phyloP scores from a whole-genome alignment of 768 basidiomycete species.

The Lyophyllum semitale region DNA sequence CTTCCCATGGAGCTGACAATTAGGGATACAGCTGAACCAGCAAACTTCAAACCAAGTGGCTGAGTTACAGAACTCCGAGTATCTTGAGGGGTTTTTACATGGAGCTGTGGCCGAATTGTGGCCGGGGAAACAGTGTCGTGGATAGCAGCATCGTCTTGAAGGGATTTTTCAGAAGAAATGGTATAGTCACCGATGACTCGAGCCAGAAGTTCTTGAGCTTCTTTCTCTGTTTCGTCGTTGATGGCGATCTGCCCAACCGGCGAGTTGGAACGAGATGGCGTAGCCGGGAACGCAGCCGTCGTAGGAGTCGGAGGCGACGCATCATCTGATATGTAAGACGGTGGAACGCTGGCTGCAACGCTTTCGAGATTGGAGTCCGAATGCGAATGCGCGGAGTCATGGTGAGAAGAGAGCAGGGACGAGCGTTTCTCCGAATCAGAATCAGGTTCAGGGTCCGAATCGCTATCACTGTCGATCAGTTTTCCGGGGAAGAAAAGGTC shows the following conservation, averaged over 20 bases:
- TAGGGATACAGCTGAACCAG: constrained; percentile 27
- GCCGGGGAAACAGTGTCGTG: background rate
- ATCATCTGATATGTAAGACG: constrained; percentile 10
- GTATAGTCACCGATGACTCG: constrained; percentile 15
- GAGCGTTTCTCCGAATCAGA: constrained; percentile 23
- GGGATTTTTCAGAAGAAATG: background rate
- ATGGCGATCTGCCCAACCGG: constrained; percentile 18
- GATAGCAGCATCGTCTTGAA: background rate
- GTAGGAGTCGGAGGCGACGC: constrained; percentile 13
- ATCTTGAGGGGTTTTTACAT: background rate
- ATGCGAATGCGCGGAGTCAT: constrained; percentile 5
- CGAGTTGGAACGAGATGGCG: constrained; percentile 26
- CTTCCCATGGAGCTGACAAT: constrained; percentile 24
- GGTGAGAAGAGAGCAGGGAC: constrained; percentile 16
- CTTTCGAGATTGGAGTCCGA: constrained; percentile 10
- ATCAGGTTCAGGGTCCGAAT: constrained; percentile 27
- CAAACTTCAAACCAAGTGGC: constrained; percentile 12
- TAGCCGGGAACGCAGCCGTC: constrained; percentile 18
- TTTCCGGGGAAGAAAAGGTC: constrained; percentile 74
- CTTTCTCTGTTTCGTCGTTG: constrained; percentile 18
- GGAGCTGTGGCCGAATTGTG: background rate
- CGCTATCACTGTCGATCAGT: constrained; percentile 34
- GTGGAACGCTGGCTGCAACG: background rate
- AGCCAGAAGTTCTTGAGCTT: constrained; percentile 17
- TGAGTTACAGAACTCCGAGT: background rate